A percentile compares a stretch with the other conserved stretches of the same genome.
These are phyloP conservation scores for Rhododendron kiyosumense DNA, from an alignment of 148 eudicot genomes.

Conservation along the genomic window DNA sequence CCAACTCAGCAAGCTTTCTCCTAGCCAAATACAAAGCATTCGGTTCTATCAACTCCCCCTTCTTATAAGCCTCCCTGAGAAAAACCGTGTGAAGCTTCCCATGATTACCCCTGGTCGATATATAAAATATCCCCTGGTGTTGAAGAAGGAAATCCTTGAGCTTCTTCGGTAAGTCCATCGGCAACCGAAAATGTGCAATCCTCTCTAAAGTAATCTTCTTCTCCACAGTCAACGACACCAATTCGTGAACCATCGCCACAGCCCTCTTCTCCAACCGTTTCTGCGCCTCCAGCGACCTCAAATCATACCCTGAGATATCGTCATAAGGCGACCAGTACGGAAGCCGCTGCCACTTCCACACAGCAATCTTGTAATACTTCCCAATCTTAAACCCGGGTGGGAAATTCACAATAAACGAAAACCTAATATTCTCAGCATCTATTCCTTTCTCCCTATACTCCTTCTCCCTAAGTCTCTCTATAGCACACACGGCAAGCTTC, in stretches of 20 bases:
- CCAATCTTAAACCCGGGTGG: constrained; percentile 91
- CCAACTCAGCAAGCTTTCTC: constrained; percentile 66
- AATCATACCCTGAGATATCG: constrained; percentile 75
- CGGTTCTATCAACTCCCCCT: constrained; percentile 79
- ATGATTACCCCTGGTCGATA: constrained; percentile 89
- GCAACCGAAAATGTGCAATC: constrained; percentile 81
- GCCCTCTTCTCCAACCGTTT: constrained; percentile 86
- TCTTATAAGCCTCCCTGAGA: constrained; percentile 83
- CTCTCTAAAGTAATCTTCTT: constrained; percentile 96
- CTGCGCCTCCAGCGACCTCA: constrained; percentile 92
- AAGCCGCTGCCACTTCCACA: constrained; percentile 97
- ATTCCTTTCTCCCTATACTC: constrained; percentile 82
- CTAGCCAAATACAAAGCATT: constrained; percentile 92
- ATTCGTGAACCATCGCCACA: constrained; percentile 81
- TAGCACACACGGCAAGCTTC: constrained; percentile 53
- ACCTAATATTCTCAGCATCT: constrained; percentile 71
- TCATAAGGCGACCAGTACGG: constrained; percentile 99
- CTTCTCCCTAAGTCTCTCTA: constrained; percentile 71
- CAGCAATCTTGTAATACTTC: constrained; percentile 82
- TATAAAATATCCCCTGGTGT: constrained; percentile 92
- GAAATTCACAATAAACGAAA: constrained; percentile 80
- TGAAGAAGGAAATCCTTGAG: constrained; percentile 84
- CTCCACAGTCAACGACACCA: constrained; percentile 81
- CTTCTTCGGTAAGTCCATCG: constrained; percentile 81
- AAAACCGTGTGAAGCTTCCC: constrained; percentile 96